phyloP scores from a whole-genome alignment of 805 yeast species.

The Myxozyma lipomycoides region DNA sequence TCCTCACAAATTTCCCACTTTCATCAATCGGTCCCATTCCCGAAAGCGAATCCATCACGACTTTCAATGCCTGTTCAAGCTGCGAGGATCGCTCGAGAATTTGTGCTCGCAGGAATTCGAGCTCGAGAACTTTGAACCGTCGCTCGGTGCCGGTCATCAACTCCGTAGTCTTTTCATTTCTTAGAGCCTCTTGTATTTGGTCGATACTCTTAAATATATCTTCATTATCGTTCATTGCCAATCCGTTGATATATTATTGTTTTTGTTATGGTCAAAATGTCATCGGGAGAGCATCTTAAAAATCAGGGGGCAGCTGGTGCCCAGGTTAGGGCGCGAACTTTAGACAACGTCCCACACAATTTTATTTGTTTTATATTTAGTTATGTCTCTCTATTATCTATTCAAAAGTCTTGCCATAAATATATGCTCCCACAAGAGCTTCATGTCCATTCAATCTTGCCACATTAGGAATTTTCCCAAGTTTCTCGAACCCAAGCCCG shows the following conservation, averaged over 20 bases:
- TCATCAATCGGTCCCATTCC: neutral
- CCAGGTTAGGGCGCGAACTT: no score
- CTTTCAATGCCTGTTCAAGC: neutral
- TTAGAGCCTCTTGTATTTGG: neutral
- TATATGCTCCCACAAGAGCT: constrained; percentile 67
- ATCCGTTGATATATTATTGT: no score
- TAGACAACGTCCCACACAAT: no score
- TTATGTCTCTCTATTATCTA: neutral
- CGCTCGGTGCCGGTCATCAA: neutral
- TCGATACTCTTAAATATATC: neutral
- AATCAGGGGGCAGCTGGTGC: no score
- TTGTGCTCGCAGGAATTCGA: neutral
- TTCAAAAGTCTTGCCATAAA: no score
- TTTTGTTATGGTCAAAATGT: no score
- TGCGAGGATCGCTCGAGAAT: neutral
- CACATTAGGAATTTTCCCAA: constrained; percentile 71
- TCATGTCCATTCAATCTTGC: constrained; percentile 64
- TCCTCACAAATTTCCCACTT: neutral
- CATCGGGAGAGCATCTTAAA: no score
- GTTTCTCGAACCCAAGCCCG: constrained; percentile 68
- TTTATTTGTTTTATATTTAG: no score
- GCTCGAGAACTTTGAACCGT: neutral
- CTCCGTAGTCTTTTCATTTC: neutral
- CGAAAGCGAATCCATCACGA: neutral
- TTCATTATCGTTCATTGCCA: no score